Percentiles rank a stretch among this genome's conserved stretches.
Evolutionary conservation across 2,329 filamentous ascomycete species (phyloP).

Genomic region (Ciborinia camelliae): DNA sequence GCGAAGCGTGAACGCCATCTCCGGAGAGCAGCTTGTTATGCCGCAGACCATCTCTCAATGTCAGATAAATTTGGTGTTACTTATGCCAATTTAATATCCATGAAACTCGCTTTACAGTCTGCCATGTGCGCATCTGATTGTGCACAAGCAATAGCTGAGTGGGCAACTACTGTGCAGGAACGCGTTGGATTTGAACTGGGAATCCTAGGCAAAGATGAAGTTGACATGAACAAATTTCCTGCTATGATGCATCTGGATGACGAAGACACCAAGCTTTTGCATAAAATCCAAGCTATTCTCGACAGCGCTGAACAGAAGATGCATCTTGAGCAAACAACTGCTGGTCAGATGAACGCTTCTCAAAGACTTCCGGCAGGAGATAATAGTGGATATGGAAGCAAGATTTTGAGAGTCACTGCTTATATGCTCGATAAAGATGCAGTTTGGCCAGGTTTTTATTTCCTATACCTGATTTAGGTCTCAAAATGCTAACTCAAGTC

Average conservation of each 20-base stretch:
- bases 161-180: slow-evolving; percentile 89
- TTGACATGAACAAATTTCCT: slow-evolving; percentile 76
- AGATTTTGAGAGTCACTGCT: slow-evolving; percentile 78
- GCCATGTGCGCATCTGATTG: slow-evolving; percentile 93
- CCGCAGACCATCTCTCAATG: slow-evolving; percentile 85
- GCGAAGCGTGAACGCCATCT: slow-evolving; percentile 83
- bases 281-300: slow-evolving; percentile 78
- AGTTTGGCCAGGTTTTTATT: slow-evolving; percentile 80
- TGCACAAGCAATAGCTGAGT: slow-evolving; percentile 89
- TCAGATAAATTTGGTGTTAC: slow-evolving; percentile 81
- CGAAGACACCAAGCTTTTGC: slow-evolving; percentile 81
- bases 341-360: slow-evolving; percentile 49
- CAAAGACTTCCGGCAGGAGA: slow-evolving; percentile 53
- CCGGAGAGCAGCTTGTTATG: slow-evolving; percentile 92
- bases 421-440: slow-evolving; percentile 84
- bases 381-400: slow-evolving; percentile 75
- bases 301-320: slow-evolving; percentile 76
- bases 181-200: slow-evolving; percentile 88
- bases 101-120: slow-evolving; percentile 84
- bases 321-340: slow-evolving; percentile 53
- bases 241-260: slow-evolving; percentile 88
- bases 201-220: slow-evolving; percentile 76
- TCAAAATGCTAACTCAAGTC: slow-evolving; percentile 31
- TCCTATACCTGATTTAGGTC: neutral
- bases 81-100: slow-evolving; percentile 77